A percentile compares a stretch with the other conserved stretches of the same genome.
Evolutionary conservation across 140 eudicot genomes (phyloP).

Genomic region (Anethum foeniculum): DNA sequence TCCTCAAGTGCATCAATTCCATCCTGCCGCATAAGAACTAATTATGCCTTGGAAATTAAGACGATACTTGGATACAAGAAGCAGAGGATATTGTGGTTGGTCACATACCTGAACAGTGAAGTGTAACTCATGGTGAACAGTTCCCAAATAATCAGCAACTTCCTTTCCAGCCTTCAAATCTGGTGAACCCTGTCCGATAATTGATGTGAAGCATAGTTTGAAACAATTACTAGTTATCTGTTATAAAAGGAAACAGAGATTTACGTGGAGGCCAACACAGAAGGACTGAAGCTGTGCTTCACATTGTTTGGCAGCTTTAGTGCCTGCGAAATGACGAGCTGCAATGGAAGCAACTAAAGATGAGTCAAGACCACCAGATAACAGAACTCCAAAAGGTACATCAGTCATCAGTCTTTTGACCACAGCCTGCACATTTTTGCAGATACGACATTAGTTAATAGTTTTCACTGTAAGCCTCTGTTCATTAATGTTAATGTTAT

Average conservation of each 20-base stretch:
- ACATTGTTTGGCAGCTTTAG: conserved; percentile 63
- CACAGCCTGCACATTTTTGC: not conserved
- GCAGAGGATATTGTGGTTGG: not conserved
- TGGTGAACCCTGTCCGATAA: conserved; percentile 45
- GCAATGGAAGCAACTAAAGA: conserved; percentile 60
- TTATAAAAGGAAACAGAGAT: not conserved
- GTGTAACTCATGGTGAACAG: conserved; percentile 70
- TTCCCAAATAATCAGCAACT: conserved; percentile 80
- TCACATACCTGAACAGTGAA: conserved; percentile 66
- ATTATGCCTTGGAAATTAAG: not conserved
- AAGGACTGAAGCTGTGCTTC: conserved; percentile 71
- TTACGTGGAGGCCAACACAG: conserved; percentile 68
- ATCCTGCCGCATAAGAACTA: conserved; percentile 27
- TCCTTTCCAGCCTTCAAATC: conserved; percentile 64
- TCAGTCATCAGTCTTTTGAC: not conserved
- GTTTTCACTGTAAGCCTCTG: not conserved
- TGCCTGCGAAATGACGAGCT: conserved; percentile 57
- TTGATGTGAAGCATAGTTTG: not conserved
- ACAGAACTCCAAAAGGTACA: not conserved
- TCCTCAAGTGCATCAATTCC: conserved; percentile 60
- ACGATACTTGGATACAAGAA: not conserved
- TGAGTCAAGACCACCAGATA: conserved; percentile 75
- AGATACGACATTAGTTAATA: not conserved
- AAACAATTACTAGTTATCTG: not conserved
- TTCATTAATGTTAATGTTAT: too few species aligned